Evolutionary conservation across 2,329 filamentous ascomycete species (phyloP).

Genomic region (Colletotrichum sp.): DNA sequence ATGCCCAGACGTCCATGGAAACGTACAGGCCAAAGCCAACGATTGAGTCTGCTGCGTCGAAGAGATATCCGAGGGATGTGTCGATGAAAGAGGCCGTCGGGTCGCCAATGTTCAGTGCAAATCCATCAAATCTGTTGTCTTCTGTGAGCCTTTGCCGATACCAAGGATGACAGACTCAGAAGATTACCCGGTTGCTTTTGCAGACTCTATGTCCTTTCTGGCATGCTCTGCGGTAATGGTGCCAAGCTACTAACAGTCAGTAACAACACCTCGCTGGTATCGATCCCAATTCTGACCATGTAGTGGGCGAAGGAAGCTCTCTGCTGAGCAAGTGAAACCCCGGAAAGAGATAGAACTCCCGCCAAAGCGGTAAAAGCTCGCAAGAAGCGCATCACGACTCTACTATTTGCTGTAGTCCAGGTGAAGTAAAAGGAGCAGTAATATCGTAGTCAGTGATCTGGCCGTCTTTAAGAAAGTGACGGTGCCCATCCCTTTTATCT

Average conservation of each 20-base stretch:
- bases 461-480: background rate
- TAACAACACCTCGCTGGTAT: rapidly evolving
- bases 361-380: background rate
- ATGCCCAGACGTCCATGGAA: background rate
- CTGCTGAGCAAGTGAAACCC: background rate
- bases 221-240: background rate
- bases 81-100: background rate
- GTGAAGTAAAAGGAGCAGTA: rapidly evolving
- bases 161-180: rapidly evolving
- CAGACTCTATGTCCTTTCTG: background rate
- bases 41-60: background rate
- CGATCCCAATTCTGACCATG: background rate
- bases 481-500: background rate
- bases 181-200: background rate
- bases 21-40: background rate
- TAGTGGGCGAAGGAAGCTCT: background rate
- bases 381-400: background rate
- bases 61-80: background rate
- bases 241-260: background rate
- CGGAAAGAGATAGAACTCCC: rapidly evolving
- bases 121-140: background rate
- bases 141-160: rapidly evolving
- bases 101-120: background rate
- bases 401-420: rapidly evolving
- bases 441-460: background rate